Conservation (phyloP, 805 yeast genomes). For the Wickerhamomyces strasburgensis region DNA sequence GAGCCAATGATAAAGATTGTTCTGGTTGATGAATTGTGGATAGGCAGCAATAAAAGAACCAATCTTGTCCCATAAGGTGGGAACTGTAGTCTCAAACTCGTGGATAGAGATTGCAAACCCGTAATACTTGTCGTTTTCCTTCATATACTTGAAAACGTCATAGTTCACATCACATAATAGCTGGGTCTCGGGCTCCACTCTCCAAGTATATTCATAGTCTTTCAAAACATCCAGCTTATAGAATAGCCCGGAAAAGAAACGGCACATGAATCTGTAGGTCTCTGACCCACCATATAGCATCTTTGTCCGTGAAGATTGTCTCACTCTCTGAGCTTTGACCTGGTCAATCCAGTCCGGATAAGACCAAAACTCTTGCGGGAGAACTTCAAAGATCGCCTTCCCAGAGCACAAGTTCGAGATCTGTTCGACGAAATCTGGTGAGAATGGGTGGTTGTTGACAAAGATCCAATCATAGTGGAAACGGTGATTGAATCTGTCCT, state of each 20-base stretch:
- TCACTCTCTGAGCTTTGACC: constrained; percentile 27
- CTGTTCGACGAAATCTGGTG: constrained; percentile 31
- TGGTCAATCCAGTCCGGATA: constrained; percentile 40
- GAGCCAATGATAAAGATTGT: constrained; percentile 48
- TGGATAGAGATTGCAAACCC: constrained; percentile 76
- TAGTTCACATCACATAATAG: constrained; percentile 56
- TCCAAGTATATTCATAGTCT: constrained; percentile 50
- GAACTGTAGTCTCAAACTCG: constrained; percentile 60
- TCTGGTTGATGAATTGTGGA: constrained; percentile 46
- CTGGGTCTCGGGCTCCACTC: constrained; percentile 57
- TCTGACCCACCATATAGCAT: constrained; percentile 44
- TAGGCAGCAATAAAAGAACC: constrained; percentile 37
- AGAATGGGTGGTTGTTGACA: constrained; percentile 42
- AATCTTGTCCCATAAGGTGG: constrained; percentile 47
- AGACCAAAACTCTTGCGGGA: constrained; percentile 44
- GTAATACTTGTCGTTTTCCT: constrained; percentile 66
- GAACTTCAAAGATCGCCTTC: constrained; percentile 34
- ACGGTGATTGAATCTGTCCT: constrained; percentile 71
- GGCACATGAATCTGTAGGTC: constrained; percentile 62
- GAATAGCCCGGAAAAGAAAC: constrained; percentile 65
- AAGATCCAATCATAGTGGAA: constrained; percentile 83
- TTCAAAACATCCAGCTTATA: constrained; percentile 41
- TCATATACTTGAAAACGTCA: constrained; percentile 79
- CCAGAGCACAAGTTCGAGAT: constrained; percentile 36
- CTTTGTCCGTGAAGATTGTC: constrained; percentile 26